Percentiles rank a stretch among this genome's conserved stretches.
Evolutionary conservation across 768 basidiomycete species (phyloP).

Genomic region (Leccinum fibrillosum): DNA sequence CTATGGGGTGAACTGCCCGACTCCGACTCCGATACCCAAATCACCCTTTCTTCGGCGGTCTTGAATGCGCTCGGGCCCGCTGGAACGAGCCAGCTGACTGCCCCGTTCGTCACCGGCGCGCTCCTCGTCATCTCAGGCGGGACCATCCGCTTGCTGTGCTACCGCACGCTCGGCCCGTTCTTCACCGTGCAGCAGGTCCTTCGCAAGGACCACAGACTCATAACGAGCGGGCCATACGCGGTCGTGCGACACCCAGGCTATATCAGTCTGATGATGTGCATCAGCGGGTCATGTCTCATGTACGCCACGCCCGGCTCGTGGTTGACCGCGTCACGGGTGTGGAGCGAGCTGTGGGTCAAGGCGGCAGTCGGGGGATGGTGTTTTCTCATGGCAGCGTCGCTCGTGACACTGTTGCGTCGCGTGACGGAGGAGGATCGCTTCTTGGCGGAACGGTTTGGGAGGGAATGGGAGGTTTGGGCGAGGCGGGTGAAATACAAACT

Average conservation of each 20-base stretch:
- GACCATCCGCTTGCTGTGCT: slow-evolving; percentile 10
- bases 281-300: background rate
- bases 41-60: background rate
- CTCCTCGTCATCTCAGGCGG: slow-evolving; percentile 4
- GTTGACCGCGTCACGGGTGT: slow-evolving; percentile 3
- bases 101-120: slow-evolving; percentile 4
- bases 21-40: background rate
- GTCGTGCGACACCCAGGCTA: slow-evolving; percentile 31
- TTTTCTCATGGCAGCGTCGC: background rate
- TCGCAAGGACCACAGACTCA: slow-evolving; percentile 18
- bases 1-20: background rate
- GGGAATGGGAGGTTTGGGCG: slow-evolving; percentile 22
- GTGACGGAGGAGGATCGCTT: slow-evolving; percentile 20
- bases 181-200: slow-evolving; percentile 23
- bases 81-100: background rate
- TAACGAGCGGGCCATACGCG: slow-evolving; percentile 28
- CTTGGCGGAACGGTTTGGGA: slow-evolving; percentile 15
- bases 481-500: slow-evolving; percentile 9
- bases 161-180: slow-evolving; percentile 14
- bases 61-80: slow-evolving; percentile 10
- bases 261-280: slow-evolving; percentile 1
- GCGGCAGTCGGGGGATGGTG: background rate
- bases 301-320: background rate
- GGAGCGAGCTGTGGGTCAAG: background rate
- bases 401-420: slow-evolving; percentile 10